phyloP scores from a whole-genome alignment of 805 yeast species.

The Sungouiella blattae region DNA sequence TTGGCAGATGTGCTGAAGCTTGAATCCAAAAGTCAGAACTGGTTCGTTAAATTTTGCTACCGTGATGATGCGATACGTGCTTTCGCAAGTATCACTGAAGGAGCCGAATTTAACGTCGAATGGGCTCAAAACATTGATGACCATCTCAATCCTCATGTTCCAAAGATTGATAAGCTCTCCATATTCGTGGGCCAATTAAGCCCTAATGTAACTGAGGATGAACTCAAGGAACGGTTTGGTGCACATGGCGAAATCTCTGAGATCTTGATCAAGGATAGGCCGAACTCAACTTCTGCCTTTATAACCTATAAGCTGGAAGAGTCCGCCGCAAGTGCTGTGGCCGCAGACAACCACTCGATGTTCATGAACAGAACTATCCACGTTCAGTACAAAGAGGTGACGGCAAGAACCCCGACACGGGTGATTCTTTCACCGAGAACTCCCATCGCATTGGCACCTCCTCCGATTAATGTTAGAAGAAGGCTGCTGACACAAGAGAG shows the following conservation, averaged over 20 bases:
- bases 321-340: constrained; percentile 85
- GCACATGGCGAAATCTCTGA: constrained; percentile 64
- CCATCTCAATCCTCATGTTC: constrained; percentile 17
- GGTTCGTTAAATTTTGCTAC: constrained; percentile 77
- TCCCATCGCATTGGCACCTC: constrained; percentile 61
- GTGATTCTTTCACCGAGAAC: constrained; percentile 23
- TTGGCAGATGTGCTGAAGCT: constrained; percentile 5
- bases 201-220: constrained; percentile 50
- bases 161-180: constrained; percentile 57
- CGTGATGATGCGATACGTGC: constrained; percentile 89
- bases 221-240: constrained; percentile 55
- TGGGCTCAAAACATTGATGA: constrained; percentile 83
- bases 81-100: constrained; percentile 62
- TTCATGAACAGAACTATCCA: constrained; percentile 73
- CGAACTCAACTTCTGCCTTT: constrained; percentile 63
- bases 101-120: constrained; percentile 57
- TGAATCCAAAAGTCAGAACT: constrained; percentile 30
- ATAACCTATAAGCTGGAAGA: constrained; percentile 60
- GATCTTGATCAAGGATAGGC: constrained; percentile 51
- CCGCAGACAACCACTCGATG: constrained; percentile 77
- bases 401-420: constrained; percentile 15
- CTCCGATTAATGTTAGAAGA: constrained; percentile 65
- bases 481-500: too few species aligned
- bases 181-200: constrained; percentile 78
- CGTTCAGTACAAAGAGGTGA: constrained; percentile 76